A percentile compares a stretch with the other conserved stretches of the same genome.
Conservation (phyloP, 257 asterid species). For the Nicotiana otophora region DNA sequence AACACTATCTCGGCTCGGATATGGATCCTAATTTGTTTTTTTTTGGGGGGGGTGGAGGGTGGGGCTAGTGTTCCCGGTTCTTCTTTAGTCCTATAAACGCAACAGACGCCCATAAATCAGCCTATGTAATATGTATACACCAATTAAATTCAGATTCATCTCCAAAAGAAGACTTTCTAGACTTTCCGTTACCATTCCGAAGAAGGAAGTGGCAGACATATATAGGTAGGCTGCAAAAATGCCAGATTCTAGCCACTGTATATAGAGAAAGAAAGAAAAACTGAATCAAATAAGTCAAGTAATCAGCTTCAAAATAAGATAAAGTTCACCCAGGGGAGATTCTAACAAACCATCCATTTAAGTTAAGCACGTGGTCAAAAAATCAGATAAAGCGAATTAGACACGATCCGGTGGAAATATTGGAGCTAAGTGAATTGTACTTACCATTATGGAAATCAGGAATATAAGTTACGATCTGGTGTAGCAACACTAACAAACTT, state of each 20-base stretch:
- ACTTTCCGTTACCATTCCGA: not conserved
- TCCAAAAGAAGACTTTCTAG: not conserved
- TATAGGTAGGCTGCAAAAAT: not conserved
- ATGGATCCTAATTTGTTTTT: no score
- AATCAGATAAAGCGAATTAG: not conserved
- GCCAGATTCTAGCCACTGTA: not conserved
- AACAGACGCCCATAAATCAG: not conserved
- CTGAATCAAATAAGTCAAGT: not conserved
- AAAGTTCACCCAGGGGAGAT: not conserved
- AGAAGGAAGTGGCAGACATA: not conserved
- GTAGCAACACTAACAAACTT: not conserved
- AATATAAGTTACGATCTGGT: not conserved
- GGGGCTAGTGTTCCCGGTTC: not conserved
- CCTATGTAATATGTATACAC: not conserved
- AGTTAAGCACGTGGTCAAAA: not conserved
- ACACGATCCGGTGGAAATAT: not conserved
- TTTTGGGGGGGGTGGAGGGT: not conserved
- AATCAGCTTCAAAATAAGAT: not conserved
- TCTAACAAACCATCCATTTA: not conserved
- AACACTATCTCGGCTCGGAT: not conserved
- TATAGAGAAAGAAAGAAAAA: not conserved
- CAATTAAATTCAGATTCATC: not conserved
- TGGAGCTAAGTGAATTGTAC: not conserved
- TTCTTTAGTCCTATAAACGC: not conserved
- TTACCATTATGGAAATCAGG: conserved; percentile 4